Evolutionary conservation across 2,329 filamentous ascomycete genomes (phyloP), one percentile per base, ranked within the genome.

Genomic region (Phyllosticta citribraziliensis): DNA sequence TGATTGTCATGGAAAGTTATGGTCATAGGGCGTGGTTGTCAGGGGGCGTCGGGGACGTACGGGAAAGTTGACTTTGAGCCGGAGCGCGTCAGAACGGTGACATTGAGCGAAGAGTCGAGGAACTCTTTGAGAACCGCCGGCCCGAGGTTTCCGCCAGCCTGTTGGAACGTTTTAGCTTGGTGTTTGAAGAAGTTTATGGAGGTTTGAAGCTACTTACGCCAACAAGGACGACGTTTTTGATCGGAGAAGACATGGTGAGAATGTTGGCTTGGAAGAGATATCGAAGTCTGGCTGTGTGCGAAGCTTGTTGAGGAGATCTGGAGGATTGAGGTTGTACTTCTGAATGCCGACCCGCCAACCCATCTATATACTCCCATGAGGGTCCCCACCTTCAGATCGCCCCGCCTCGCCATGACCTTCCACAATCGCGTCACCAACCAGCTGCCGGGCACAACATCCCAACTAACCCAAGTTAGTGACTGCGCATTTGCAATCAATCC

Each of bases 51-150:
- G 2, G n/a, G 4, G 22, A 19, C 58, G 27, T 56, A 60, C 59
- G 66, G 67, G 20, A 67, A 67, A 2, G 63, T 57, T 9, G 66
- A 53, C 22, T 61, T 65, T 17, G 70, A 71, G 17, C 62, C 59
- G 5, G 67, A 57, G 1, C 71, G 70, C 47, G 67, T 69, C 40
- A 74, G 66, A 47, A 73, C 68, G 22, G 67, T 69, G n/a, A 71
- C 66, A 17, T 67, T 69, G 47, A 66, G 63, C 6, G 54, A 17
- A 14, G 63, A 63, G 19, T 63, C 63, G n/a, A 72, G 64, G 19
- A 73, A 67, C 19, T 69, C 66, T 1, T 63, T 62, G 27, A 73
- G 55, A 51, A 73, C 68, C 0, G 66, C 63, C 14, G 67, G 57
- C 10, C 71, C 71, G 22, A 73, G 51, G 25, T 63, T 68, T 27